These are phyloP conservation scores for Aspergillus avenaceus DNA, from an alignment of 495 filamentous ascomycete species.

Conservation along the genomic window DNA sequence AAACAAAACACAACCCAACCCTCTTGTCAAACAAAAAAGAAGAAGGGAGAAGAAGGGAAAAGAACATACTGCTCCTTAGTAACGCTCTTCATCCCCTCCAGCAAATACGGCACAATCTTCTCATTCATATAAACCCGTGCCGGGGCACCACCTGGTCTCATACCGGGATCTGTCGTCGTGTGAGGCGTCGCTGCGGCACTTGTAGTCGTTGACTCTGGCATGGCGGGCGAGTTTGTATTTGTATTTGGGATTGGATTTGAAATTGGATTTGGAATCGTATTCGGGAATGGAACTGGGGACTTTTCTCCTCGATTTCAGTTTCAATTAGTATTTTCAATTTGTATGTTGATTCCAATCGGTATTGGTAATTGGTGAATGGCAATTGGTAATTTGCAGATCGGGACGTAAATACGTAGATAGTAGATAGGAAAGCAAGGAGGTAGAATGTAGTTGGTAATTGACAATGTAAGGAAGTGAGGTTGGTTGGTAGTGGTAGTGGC, in stretches of 20 bases:
- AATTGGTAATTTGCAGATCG: no score
- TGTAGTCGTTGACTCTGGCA: conserved; percentile 19
- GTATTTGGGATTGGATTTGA: conserved; percentile 5
- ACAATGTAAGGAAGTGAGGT: no score
- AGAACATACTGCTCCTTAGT: conserved; percentile 73
- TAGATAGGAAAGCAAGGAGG: no score
- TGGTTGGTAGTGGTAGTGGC: no score
- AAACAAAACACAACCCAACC: not conserved
- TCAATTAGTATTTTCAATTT: not conserved
- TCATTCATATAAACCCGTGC: conserved; percentile 85
- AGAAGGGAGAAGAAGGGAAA: not conserved
- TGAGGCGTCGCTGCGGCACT: conserved; percentile 14
- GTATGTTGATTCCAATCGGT: no score
- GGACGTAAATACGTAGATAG: no score
- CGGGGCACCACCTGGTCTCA: conserved; percentile 75
- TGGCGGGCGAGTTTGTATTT: no score
- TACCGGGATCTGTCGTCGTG: no score
- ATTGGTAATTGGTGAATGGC: no score
- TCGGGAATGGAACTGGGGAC: no score
- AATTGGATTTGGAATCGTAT: not conserved
- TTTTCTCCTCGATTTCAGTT: no score
- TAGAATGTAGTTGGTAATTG: conserved; percentile 1
- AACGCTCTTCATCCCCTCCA: conserved; percentile 91
- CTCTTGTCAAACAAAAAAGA: no score
- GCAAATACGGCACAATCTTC: conserved; percentile 75